A percentile compares a stretch with the other conserved stretches of the same genome.
Conservation (phyloP, 78 protist species). For the Paratrimastix pyriformis region DNA sequence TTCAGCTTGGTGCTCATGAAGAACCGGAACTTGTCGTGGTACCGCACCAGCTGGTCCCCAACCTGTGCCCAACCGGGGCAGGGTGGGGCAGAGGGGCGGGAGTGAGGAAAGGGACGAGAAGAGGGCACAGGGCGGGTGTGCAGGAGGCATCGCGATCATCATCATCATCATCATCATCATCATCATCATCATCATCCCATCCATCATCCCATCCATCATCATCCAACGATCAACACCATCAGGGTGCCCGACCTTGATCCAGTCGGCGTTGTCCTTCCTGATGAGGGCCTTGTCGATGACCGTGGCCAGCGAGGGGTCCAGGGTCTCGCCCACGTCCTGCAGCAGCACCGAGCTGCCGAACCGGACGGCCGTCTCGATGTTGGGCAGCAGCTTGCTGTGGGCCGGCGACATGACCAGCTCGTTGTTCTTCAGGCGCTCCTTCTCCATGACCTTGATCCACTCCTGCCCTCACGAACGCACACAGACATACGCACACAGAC, state of each 20-base stretch:
- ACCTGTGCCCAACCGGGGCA: no score
- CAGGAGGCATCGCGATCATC: no score
- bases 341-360: slow-evolving; percentile 69
- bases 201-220: no score
- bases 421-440: not conserved
- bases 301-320: slow-evolving; percentile 50
- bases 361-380: slow-evolving; percentile 66
- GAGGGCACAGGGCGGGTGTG: no score
- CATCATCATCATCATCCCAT: no score
- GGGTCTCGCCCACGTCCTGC: slow-evolving; percentile 45
- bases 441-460: slow-evolving; percentile 63
- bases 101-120: no score
- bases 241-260: not conserved
- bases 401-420: slow-evolving; percentile 30
- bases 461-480: no score
- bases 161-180: no score
- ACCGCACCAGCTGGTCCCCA: slow-evolving; percentile 70
- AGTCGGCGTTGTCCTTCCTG: not conserved
- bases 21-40: slow-evolving; percentile 58
- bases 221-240: no score
- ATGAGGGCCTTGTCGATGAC: slow-evolving; percentile 24
- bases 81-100: no score
- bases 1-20: slow-evolving; percentile 67
- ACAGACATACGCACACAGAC: no score
- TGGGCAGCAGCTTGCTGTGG: slow-evolving; percentile 24